Percentiles rank a stretch among this genome's conserved stretches.
These are phyloP conservation scores for Candida koratica DNA, from an alignment of 805 yeast species.

Conservation along the genomic window DNA sequence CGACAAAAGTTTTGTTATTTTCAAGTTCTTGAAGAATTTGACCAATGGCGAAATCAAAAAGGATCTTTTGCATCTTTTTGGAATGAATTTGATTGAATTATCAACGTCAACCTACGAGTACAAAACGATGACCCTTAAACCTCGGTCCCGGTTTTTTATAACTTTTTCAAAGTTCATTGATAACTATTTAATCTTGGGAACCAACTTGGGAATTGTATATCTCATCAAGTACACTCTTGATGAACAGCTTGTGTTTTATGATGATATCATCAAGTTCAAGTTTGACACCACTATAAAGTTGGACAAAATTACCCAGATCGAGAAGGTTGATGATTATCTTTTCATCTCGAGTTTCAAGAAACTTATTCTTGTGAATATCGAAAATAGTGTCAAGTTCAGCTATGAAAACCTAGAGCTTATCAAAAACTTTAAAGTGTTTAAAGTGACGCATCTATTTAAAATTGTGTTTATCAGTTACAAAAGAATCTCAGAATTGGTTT, in stretches of 20 bases:
- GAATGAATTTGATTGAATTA: slow-evolving; percentile 14
- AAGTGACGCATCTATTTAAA: slow-evolving; percentile 10
- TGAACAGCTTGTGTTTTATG: slow-evolving; percentile 8
- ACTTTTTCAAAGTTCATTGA: slow-evolving; percentile 15
- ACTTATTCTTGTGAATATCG: slow-evolving; percentile 11
- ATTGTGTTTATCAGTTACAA: slow-evolving; percentile 11
- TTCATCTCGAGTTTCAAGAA: slow-evolving; percentile 15
- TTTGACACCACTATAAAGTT: slow-evolving; percentile 13
- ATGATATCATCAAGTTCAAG: slow-evolving; percentile 14
- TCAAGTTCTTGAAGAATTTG: slow-evolving; percentile 11
- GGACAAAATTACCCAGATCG: slow-evolving; percentile 15
- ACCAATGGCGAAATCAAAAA: slow-evolving; percentile 17
- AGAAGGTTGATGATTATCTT: slow-evolving; percentile 10
- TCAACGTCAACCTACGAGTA: slow-evolving; percentile 7
- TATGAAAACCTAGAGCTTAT: slow-evolving; percentile 12
- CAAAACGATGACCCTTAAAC: slow-evolving; percentile 8
- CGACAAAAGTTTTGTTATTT: slow-evolving; percentile 8
- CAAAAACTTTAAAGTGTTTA: slow-evolving; percentile 13
- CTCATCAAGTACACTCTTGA: slow-evolving; percentile 8
- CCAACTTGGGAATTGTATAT: slow-evolving; percentile 15
- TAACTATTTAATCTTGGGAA: slow-evolving; percentile 14
- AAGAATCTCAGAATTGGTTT: slow-evolving; percentile 4
- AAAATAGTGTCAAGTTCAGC: slow-evolving; percentile 9
- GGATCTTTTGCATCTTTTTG: slow-evolving; percentile 15
- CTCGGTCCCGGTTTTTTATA: slow-evolving; percentile 13